Evolutionary conservation across 2,329 filamentous ascomycete species (phyloP), one percentile per base, ranked within the genome.

Genomic region (Aspergillus sp.): DNA sequence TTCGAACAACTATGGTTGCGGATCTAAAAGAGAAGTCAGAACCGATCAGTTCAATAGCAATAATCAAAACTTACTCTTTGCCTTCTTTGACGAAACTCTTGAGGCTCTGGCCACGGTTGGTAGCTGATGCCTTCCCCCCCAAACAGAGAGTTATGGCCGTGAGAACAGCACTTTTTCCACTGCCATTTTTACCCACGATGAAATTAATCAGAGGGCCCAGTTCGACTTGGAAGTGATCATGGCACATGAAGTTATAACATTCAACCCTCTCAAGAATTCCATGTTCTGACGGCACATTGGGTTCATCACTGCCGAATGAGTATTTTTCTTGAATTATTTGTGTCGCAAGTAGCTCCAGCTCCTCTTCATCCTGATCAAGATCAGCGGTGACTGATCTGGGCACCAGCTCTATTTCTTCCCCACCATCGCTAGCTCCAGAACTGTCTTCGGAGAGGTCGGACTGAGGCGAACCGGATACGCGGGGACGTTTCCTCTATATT

Each of bases 181-280:
- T 98, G 33, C 95, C 95, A 71, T 99, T 99, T 73, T 96, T 92
- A 15, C 95, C 95, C 55, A 97, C 93, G 61, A 99, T 93, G 75
- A 99, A 99, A 75, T 99, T 99, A 74, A 99, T 96, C 39, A 97
- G 80, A 0, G 95, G 95, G 0, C 95, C 95, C n/a, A 99, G 81
- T 56, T 89, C 84, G 59, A 96, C 89, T 44, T 89, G 86, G 17
- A 98, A 83, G 55, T 88, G 87, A 45, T 86, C 81, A 72, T 99
- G 95, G 69, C 93, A 98, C 95, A 98, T 98, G 75, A 98, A 98
- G 73, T 97, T 97, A 66, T 86, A 84, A 72, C 92, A 96, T 39
- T 87, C 89, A 55, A 98, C 89, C 61, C 88, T 88, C 73, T 96
- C 89, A 47, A 98, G 89, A 54, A 98, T 93, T 1, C 91, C 93